A percentile compares a stretch with the other conserved stretches of the same genome.
phyloP scores from a whole-genome alignment of 2,329 filamentous ascomycete genomes.

The Chrysosporium queenslandicum region DNA sequence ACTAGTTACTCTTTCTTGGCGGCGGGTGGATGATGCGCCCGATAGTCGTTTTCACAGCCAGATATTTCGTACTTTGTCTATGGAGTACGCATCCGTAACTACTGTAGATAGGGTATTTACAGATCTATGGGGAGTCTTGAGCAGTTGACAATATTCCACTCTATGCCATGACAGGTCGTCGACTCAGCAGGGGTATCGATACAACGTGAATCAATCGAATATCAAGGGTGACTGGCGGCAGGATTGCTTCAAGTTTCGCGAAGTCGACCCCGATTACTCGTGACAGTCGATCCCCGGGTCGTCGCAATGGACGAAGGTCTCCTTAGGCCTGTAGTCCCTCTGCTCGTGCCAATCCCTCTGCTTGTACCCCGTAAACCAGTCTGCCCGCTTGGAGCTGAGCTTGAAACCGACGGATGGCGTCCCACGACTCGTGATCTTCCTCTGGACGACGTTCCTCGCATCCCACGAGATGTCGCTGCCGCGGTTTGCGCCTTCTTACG shows the following conservation, averaged over 20 bases:
- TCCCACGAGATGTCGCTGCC: conserved; percentile 24
- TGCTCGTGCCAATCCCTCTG: conserved; percentile 24
- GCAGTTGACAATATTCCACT: neutral
- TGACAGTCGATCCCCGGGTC: conserved; percentile 29
- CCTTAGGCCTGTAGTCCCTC: conserved; percentile 25
- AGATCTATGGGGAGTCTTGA: neutral
- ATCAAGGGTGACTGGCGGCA: neutral
- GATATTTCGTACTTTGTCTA: too few relatives aligned
- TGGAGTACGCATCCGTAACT: too few relatives aligned
- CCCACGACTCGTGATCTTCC: conserved; percentile 24
- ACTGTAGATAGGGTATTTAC: too few relatives aligned
- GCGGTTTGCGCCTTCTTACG: conserved; percentile 30
- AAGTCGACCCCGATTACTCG: conserved; percentile 28
- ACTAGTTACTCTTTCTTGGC: too few relatives aligned
- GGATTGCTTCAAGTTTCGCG: conserved; percentile 16
- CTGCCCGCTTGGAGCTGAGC: conserved; percentile 19
- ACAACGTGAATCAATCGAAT: neutral
- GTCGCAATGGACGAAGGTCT: conserved; percentile 34
- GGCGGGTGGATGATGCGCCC: too few relatives aligned
- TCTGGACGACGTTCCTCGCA: conserved; percentile 20
- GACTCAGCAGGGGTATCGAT: neutral
- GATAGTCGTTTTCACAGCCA: too few relatives aligned
- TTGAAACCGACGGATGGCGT: conserved; percentile 29
- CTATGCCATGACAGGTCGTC: neutral
- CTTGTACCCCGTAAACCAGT: conserved; percentile 15